Percentiles rank a stretch among this genome's conserved stretches.
These are phyloP conservation scores for Bauhinia variegata DNA, from an alignment of 306 rosid genomes.

Conservation along the genomic window DNA sequence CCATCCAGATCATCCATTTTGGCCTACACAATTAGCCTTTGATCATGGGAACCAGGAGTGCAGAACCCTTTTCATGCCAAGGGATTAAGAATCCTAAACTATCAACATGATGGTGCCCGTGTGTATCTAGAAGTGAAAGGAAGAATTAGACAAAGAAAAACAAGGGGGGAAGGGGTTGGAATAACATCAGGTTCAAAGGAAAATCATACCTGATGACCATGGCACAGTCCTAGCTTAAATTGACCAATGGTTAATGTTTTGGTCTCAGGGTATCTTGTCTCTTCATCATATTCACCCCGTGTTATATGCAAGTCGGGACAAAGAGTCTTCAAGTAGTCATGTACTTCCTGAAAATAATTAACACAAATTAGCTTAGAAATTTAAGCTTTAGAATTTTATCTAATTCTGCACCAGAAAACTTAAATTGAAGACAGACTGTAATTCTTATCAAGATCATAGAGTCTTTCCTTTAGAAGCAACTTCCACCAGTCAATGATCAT, in stretches of 20 bases:
- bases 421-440: not conserved
- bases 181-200: constrained; percentile 1
- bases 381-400: not conserved
- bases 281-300: constrained; percentile 96
- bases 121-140: not conserved
- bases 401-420: constrained; percentile 7
- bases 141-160: not conserved
- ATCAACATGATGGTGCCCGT: not conserved
- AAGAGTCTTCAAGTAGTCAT: constrained; percentile 95
- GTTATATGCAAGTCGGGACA: constrained; percentile 94
- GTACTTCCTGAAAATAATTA: constrained; percentile 76
- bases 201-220: constrained; percentile 72
- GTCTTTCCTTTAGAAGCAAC: not conserved
- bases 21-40: too few species aligned
- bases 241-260: constrained; percentile 96
- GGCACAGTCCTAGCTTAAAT: constrained; percentile 94
- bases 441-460: constrained; percentile 1
- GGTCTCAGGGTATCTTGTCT: constrained; percentile 87
- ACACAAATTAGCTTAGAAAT: constrained; percentile 13
- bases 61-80: not conserved
- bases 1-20: too few species aligned
- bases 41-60: too few species aligned
- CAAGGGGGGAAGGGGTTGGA: not conserved
- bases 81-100: constrained; percentile 14
- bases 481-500: not conserved